Percentiles rank a stretch among this genome's conserved stretches.
Conservation (phyloP, 768 basidiomycete genomes). For the Termitomyces sp. region DNA sequence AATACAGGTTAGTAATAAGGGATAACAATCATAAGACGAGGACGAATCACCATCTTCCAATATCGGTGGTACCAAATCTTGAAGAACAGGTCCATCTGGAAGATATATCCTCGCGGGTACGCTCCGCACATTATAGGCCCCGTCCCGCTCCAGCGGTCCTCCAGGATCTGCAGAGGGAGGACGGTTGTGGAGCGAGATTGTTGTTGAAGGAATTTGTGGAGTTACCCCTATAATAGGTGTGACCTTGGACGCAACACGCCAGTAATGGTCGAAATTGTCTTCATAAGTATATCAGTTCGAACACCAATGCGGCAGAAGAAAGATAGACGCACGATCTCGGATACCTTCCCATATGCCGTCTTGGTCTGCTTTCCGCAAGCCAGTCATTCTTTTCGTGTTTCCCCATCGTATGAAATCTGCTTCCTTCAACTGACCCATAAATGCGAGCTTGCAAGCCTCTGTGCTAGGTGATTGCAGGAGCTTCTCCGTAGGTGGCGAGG, state of each 20-base stretch:
- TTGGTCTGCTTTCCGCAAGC: conserved; percentile 85
- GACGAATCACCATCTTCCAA: conserved; percentile 59
- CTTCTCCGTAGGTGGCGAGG: conserved; percentile 82
- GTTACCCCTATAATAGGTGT: conserved; percentile 72
- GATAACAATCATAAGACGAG: not conserved
- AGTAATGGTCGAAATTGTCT: conserved; percentile 97
- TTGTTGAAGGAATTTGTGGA: conserved; percentile 44
- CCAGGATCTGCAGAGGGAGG: conserved; percentile 60
- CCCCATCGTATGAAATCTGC: conserved; percentile 98
- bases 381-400: conserved; percentile 90
- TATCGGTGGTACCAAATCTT: conserved; percentile 82
- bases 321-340: conserved; percentile 71
- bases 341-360: conserved; percentile 98
- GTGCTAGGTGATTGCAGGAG: conserved; percentile 73
- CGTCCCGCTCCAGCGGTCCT: conserved; percentile 60
- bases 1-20: not conserved
- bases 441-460: conserved; percentile 88
- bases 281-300: conserved; percentile 7
- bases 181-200: conserved; percentile 57
- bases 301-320: not conserved
- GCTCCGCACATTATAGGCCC: conserved; percentile 81
- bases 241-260: conserved; percentile 90
- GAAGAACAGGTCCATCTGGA: conserved; percentile 85
- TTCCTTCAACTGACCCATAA: conserved; percentile 95
- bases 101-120: conserved; percentile 88